Evolutionary conservation across 768 basidiomycete genomes (phyloP).

Genomic region (Cystobasidium tubakii): DNA sequence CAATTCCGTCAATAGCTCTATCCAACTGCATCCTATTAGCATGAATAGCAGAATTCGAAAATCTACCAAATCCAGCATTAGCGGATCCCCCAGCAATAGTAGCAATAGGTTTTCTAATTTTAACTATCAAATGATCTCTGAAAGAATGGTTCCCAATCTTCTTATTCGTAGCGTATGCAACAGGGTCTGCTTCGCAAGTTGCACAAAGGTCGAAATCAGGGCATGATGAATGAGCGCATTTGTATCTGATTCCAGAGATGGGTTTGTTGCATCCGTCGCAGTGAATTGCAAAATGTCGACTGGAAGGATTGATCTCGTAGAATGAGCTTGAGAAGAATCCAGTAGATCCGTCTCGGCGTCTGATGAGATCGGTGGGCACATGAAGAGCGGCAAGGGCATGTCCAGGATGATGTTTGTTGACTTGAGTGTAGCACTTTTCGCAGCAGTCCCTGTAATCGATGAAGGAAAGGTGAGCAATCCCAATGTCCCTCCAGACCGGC

Average conservation of each 20-base stretch:
- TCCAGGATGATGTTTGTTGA: constrained; percentile 64
- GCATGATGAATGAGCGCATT: constrained; percentile 77
- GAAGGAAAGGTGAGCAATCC: not conserved
- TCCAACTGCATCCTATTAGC: not conserved
- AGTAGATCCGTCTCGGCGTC: not conserved
- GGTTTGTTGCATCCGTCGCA: constrained; percentile 61
- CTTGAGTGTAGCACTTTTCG: constrained; percentile 65
- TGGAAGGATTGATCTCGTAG: constrained; percentile 3
- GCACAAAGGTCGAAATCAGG: constrained; percentile 75
- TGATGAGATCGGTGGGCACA: constrained; percentile 54
- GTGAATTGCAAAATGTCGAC: constrained; percentile 46
- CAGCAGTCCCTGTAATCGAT: constrained; percentile 57
- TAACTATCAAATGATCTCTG: constrained; percentile 64
- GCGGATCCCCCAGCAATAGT: not conserved
- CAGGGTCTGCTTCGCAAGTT: constrained; percentile 69
- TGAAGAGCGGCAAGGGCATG: constrained; percentile 67
- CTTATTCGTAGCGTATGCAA: not conserved
- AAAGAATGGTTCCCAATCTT: constrained; percentile 64
- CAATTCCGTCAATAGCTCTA: not conserved
- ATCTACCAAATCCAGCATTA: not conserved
- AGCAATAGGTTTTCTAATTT: constrained; percentile 55
- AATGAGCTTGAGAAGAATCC: not conserved
- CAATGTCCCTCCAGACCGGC: too few relatives aligned
- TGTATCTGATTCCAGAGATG: constrained; percentile 66
- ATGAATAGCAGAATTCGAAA: not conserved